Evolutionary conservation across 2,329 filamentous ascomycete species (phyloP), one percentile per base, ranked within the genome.

Genomic region (Achaetomium macrosporum): DNA sequence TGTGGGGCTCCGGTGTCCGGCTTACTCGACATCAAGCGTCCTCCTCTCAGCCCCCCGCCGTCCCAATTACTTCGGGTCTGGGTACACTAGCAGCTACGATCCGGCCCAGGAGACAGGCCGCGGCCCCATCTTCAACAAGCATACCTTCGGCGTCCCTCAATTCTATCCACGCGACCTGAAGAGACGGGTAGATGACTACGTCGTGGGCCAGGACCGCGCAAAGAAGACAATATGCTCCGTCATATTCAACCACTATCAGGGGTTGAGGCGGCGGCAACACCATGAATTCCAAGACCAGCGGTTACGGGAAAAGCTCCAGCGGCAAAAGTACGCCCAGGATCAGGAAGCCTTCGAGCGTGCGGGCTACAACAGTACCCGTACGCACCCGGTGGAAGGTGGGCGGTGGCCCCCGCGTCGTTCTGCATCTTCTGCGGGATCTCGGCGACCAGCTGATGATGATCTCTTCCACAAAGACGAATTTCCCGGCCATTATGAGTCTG

Each of bases 171-270:
- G 79, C 53, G 77, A 83, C 61, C 76, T 99, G 63, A 96, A 97
- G 75, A 84, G 89, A 65, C 87, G 93, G 64, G 83, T 97, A 31
- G 93, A 99, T 67, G 88, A 93, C 66, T 99, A 95, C 67, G 92
- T 99, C 1, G 92, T 99, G 4, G 93, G 92, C 39, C 93, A 99
- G 69, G 90, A 96, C 60, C 83, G 90, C 55, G 90, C 93, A 15
- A 93, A 99, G 76, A 95, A 95, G 69, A 88, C 91, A 13, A 83
- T 97, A 58, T 93, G 90, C 59, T 86, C 92, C 3, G 90, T 92
- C 7, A 88, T 99, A 29, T 96, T 95, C 73, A 96, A 97, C 66
- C 93, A 99, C 68, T 96, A 97, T 66, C 90, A 96, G 69, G 83
- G 88, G 43, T 81, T 96, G 55, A 84, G 91, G 20, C 80, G 90